Base-by-base conservation (phyloP, 805 yeast genomes). In the Candida endomychidarum region DNA sequence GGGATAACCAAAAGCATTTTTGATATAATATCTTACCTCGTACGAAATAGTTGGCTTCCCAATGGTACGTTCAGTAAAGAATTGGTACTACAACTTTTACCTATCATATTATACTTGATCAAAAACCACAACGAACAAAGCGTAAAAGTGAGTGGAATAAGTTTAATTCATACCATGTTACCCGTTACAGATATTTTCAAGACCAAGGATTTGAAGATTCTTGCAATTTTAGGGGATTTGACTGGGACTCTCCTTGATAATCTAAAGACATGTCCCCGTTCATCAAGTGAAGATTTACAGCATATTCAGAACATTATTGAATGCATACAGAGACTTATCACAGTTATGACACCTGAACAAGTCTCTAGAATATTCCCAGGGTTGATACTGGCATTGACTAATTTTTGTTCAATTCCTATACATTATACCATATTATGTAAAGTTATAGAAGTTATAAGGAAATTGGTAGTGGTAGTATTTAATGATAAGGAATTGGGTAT, bases 331-430 rank as follows among this genome's bases (percentile, higher is more conserved):
- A 10, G 9, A 4, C 15, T 46, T 8, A 16, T 38, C n/a, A 21
- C 20, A 4, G 37, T 49, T 8, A 54, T 65, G 2, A 32, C 59
- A 5, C 23, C 67, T 3, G 63, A 62, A n/a, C 63, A 61, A 25
- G 36, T 65, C 5, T 55, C 72, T 8, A 57, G 57, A 29, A 65
- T 68, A 2, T 51, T 69, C n/a, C 75, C 75, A 1, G 75, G 75
- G 1, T 47, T 62, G 4, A 49, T 60, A 1, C 67, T 73, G 4
- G 50, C 58, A 32, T 40, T 65, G 12, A 54, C 65, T 4, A 57
- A 58, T 14, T 66, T 61, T 42, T 51, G 46, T 15, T 52, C 49
- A 20, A 53, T 44, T 26, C n/a, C 25, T 18, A 27, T 67, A 16
- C 60, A 63, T 39, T 57, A 45, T 15, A 42, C 51, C 2, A 38